phyloP scores from a whole-genome alignment of 352 stramenopile genomes.

The Pythium grandisporangium region DNA sequence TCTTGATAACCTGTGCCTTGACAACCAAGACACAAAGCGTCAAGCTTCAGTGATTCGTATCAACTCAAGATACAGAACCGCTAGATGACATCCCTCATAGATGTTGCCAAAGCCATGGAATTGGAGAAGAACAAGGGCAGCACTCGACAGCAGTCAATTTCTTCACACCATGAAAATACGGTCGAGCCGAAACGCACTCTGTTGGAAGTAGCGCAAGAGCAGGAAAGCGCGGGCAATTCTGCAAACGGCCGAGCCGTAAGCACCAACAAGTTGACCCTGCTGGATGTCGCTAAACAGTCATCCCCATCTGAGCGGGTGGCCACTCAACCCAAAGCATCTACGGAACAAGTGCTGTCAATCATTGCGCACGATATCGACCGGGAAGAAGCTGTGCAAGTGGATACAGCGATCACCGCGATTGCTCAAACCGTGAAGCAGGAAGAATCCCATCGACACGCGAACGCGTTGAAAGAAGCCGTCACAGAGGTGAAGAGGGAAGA shows the following conservation, averaged over 20 bases:
- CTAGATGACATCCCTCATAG: conserved; percentile 15
- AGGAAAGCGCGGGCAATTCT: conserved; percentile 5
- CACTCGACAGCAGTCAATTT: background rate
- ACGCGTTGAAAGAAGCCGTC: conserved; percentile 15
- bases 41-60: too few relatives aligned
- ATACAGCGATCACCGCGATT: conserved; percentile 19
- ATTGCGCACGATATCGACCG: conserved; percentile 42
- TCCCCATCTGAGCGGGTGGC: too few relatives aligned
- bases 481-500: conserved; percentile 18
- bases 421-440: conserved; percentile 32
- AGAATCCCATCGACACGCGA: conserved; percentile 10
- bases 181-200: conserved; percentile 14
- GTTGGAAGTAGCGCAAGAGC: conserved; percentile 23
- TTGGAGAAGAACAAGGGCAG: conserved; percentile 21
- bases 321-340: too few relatives aligned
- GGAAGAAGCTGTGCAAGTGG: conserved; percentile 24
- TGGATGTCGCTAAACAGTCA: conserved; percentile 38
- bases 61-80: background rate
- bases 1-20: too few relatives aligned
- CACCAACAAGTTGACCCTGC: conserved; percentile 12
- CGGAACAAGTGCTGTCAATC: too few relatives aligned
- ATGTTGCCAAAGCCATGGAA: conserved; percentile 56
- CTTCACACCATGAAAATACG: background rate
- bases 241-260: background rate
- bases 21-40: too few relatives aligned